These are phyloP conservation scores for Kwoniella europaea DNA, from an alignment of 768 basidiomycete species.

Conservation along the genomic window DNA sequence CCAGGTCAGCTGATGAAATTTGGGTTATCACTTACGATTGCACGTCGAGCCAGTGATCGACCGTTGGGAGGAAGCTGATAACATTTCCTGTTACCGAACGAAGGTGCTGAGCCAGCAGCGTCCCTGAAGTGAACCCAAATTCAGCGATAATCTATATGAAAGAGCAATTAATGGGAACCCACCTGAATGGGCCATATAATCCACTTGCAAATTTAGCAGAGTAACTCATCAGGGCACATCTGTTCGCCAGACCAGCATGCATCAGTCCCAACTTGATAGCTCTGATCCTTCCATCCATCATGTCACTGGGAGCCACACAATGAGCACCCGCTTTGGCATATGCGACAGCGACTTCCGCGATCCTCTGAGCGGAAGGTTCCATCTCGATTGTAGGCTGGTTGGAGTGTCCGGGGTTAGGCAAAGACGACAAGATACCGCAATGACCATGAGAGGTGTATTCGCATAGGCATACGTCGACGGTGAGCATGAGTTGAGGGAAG, in stretches of 20 bases:
- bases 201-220: constrained; percentile 96
- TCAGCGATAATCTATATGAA: constrained; percentile 4
- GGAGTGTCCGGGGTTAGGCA: constrained; percentile 47
- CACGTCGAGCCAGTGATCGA: constrained; percentile 87
- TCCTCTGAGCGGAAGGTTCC: constrained; percentile 77
- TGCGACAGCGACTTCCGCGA: constrained; percentile 86
- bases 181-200: constrained; percentile 96
- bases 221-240: constrained; percentile 92
- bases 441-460: constrained; percentile 99
- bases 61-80: constrained; percentile 92
- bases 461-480: constrained; percentile 97
- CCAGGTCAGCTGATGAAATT: neutral
- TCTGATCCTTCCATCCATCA: constrained; percentile 97
- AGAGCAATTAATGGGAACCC: constrained; percentile 30
- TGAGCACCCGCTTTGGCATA: constrained; percentile 97
- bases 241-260: constrained; percentile 80
- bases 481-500: constrained; percentile 86
- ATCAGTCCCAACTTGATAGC: constrained; percentile 87
- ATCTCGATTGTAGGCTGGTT: constrained; percentile 64
- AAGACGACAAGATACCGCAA: constrained; percentile 68
- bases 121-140: constrained; percentile 64
- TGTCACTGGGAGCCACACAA: constrained; percentile 97
- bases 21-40: constrained; percentile 69
- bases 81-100: constrained; percentile 95
- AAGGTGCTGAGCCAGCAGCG: constrained; percentile 94